Percentiles rank a stretch among this genome's conserved stretches.
Evolutionary conservation across 805 yeast genomes (phyloP).

Genomic region (Saccharomycopsis sp.): DNA sequence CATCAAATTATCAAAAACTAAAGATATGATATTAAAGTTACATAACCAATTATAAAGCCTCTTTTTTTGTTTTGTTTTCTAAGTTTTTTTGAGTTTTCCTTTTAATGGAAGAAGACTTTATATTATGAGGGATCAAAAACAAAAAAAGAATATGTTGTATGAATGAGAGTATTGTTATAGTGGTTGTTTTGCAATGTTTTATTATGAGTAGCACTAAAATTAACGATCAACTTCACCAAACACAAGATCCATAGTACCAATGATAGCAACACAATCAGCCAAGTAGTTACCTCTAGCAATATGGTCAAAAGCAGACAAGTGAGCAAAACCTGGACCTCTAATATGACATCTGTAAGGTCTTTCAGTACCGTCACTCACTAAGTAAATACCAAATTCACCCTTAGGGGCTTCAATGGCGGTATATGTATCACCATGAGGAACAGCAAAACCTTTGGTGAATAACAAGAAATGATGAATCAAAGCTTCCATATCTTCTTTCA

Average conservation of each 20-base stretch:
- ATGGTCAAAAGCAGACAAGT: conserved; percentile 80
- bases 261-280: conserved; percentile 89
- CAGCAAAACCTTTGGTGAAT: conserved; percentile 81
- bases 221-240: conserved; percentile 91
- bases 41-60: no score
- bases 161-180: no score
- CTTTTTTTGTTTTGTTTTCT: no score
- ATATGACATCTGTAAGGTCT: conserved; percentile 88
- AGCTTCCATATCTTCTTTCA: conserved; percentile 92
- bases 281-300: conserved; percentile 77
- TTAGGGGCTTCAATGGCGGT: conserved; percentile 91
- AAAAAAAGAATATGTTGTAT: no score
- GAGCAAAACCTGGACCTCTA: conserved; percentile 92
- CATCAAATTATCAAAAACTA: no score
- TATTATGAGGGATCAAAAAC: no score
- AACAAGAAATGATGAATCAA: conserved; percentile 81
- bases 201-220: not conserved
- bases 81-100: no score
- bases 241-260: conserved; percentile 92
- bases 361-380: conserved; percentile 82
- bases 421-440: conserved; percentile 86
- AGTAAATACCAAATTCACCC: conserved; percentile 90
- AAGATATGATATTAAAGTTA: no score
- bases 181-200: no score
- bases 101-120: no score